phyloP scores from a whole-genome alignment of 257 asterid species.

The Striga asiatica region DNA sequence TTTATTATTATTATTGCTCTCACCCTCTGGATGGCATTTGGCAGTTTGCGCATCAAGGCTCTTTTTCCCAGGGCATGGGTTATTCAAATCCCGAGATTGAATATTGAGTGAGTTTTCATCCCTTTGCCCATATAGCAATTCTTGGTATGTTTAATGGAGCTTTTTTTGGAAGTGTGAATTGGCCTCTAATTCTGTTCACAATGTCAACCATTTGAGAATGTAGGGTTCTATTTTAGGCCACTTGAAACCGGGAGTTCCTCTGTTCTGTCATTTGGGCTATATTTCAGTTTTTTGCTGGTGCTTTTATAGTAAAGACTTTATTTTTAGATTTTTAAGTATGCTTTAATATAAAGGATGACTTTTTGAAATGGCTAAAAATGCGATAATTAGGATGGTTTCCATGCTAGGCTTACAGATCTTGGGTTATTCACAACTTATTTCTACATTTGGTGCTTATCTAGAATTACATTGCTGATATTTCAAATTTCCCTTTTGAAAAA shows the following conservation, averaged over 20 bases:
- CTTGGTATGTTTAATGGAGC: background rate
- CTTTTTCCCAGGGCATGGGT: conserved; percentile 38
- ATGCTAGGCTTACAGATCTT: background rate
- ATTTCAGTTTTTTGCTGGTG: no score
- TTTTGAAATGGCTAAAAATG: no score
- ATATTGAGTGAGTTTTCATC: conserved; percentile 28
- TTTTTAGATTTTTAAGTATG: no score
- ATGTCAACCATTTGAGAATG: background rate
- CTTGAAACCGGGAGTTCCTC: background rate
- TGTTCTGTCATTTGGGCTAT: background rate
- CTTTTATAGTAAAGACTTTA: no score
- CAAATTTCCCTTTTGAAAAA: background rate
- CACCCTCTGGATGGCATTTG: conserved; percentile 6
- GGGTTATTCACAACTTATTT: background rate
- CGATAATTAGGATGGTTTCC: no score
- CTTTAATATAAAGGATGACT: no score
- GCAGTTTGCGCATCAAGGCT: conserved; percentile 43
- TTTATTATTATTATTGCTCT: conserved; percentile 7
- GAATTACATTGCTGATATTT: background rate
- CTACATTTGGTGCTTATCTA: background rate
- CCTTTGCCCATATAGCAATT: background rate
- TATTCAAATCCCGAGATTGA: conserved; percentile 43
- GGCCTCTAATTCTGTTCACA: background rate
- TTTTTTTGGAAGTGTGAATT: background rate
- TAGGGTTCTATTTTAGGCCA: background rate